Evolutionary conservation across 345 rosid genomes (phyloP), one percentile per base, ranked within the genome.

Genomic region (Conringia planisiliqua): DNA sequence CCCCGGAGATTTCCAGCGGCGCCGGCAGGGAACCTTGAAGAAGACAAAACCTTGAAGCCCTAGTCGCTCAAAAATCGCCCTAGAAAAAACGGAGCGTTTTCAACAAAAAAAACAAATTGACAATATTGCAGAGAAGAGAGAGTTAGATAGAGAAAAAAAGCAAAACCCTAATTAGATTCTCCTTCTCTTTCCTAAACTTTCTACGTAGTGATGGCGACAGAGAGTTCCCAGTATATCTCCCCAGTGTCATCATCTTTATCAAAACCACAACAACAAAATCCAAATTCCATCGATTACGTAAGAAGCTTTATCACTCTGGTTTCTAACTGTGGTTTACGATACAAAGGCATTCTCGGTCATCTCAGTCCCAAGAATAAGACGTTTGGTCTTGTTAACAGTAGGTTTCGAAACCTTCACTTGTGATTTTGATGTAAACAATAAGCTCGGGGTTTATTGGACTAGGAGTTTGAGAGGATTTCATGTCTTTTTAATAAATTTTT

Each of bases 261-360:
- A 14, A 48, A 20, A 48, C 27, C 27, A 48, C 27, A 48, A 11
- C 52, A 10, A 47, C 26, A 18, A 27, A n/a, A 7, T 61, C 47
- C 51, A 24, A 7, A 2, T 61, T 79, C 66, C 79, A n/a, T 64
- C 84, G 10, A 48, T 48, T 82, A 59, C 55, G 18, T 82, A 6
- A 87, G 91, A 75, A 82, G 83, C 70, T 65, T 70, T 22, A 67
- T 82, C n/a, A 73, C 83, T 66, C 46, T 87, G 26, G 78, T 76
- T 9, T 78, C 91, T 3, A 84, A 83, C 72, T 68, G 22, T 70
- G 81, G 74, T 43, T 54, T 79, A 73, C 85, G 86, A 52, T 87
- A 81, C 72, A 81, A 83, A 27, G 87, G 89, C 39, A 29, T 81
- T 61, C 76, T 85, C 5, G 79, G 51, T 56, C 16, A 32, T 51